A percentile compares a stretch with the other conserved stretches of the same genome.
phyloP scores from a whole-genome alignment of 148 eudicot genomes.

The Rhododendron mucronatum region DNA sequence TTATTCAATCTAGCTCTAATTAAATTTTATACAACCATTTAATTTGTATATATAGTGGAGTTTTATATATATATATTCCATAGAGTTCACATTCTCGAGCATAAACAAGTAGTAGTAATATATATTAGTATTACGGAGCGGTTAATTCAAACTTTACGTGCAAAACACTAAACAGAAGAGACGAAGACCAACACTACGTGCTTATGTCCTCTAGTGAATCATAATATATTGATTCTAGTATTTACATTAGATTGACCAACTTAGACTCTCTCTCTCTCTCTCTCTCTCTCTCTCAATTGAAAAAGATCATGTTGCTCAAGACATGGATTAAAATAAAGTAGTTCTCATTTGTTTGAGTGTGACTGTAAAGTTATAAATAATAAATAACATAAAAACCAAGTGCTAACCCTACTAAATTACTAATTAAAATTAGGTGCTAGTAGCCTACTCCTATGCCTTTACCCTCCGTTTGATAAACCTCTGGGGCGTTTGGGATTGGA shows the following conservation, averaged over 20 bases:
- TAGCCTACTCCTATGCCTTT: background rate
- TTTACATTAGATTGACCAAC: background rate
- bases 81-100: background rate
- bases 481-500: too few relatives aligned
- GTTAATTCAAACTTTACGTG: background rate
- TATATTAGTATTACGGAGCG: background rate
- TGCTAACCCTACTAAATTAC: background rate
- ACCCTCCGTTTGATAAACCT: too few relatives aligned
- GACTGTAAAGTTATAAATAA: background rate
- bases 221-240: background rate
- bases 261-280: background rate
- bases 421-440: background rate
- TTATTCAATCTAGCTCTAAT: background rate
- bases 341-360: slow-evolving; percentile 9
- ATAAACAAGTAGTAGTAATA: background rate
- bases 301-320: background rate
- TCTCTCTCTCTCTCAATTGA: background rate
- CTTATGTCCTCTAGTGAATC: slow-evolving; percentile 14
- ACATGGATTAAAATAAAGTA: background rate
- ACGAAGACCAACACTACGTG: background rate
- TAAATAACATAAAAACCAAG: background rate
- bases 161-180: background rate
- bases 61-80: background rate
- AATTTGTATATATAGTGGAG: too few relatives aligned
- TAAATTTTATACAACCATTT: too few relatives aligned